phyloP scores from a whole-genome alignment of 192 early-diverging fungal genomes.

The Cladochytrium replicatum region DNA sequence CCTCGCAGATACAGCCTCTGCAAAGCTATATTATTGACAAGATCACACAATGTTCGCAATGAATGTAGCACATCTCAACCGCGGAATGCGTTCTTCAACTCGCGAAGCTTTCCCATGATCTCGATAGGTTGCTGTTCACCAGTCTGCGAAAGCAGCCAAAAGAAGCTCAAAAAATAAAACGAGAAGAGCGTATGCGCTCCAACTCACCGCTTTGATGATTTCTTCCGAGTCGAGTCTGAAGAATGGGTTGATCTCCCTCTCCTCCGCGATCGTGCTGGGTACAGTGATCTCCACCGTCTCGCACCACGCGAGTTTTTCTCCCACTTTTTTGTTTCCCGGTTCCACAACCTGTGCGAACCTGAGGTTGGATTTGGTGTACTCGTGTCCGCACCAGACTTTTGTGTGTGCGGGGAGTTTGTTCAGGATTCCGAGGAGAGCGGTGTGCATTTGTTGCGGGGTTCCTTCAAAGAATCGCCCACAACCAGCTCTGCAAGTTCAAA shows the following conservation, averaged over 20 bases:
- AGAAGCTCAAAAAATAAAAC: conserved; percentile 14
- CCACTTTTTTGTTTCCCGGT: conserved; percentile 59
- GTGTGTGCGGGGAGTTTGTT: conserved; percentile 67
- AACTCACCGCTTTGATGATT: conserved; percentile 14
- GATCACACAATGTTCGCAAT: no score
- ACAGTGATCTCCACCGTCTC: conserved; percentile 47
- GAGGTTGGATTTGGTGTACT: conserved; percentile 69
- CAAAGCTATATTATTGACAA: no score
- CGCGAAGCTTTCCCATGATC: conserved; percentile 66
- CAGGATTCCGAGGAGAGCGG: conserved; percentile 58
- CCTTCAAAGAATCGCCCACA: conserved; percentile 96
- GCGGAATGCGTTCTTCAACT: conserved; percentile 59
- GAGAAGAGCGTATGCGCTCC: not conserved
- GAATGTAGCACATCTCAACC: no score
- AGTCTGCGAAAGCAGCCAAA: not conserved
- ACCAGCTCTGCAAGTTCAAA: conserved; percentile 30
- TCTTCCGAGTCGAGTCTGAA: conserved; percentile 52
- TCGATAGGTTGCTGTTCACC: conserved; percentile 22
- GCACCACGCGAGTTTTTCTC: conserved; percentile 55
- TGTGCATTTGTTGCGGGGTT: conserved; percentile 71
- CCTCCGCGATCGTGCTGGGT: conserved; percentile 85
- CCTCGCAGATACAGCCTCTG: no score
- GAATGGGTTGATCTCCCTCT: conserved; percentile 79
- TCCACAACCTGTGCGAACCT: conserved; percentile 71
- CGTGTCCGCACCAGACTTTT: conserved; percentile 84